Evolutionary conservation across 2,329 filamentous ascomycete species (phyloP).

Genomic region (Apiospora malaysiana): DNA sequence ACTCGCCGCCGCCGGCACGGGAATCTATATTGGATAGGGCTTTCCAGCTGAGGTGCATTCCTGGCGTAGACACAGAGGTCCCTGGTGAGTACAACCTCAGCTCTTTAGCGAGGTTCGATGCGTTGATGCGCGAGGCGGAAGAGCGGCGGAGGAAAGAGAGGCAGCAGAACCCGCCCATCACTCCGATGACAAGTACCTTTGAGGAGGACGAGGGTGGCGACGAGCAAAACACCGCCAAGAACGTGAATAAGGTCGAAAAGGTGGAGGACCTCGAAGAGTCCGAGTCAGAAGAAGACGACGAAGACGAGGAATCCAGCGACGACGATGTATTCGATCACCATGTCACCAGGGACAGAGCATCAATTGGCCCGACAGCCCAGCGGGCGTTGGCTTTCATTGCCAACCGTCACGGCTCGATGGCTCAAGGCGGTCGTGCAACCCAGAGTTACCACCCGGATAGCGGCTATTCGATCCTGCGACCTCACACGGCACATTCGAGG

Average conservation of each 20-base stretch:
- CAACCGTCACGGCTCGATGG: constrained; percentile 46
- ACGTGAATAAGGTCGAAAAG: background rate
- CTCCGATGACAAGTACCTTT: constrained; percentile 54
- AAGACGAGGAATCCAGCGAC: constrained; percentile 49
- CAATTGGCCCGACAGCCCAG: constrained; percentile 54
- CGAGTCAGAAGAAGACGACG: constrained; percentile 44
- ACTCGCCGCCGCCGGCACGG: constrained; percentile 59
- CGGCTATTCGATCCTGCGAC: constrained; percentile 47
- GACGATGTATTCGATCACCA: constrained; percentile 43
- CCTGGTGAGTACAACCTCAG: constrained; percentile 68
- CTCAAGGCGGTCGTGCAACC: constrained; percentile 42
- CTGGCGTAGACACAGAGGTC: constrained; percentile 59
- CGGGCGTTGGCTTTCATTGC: constrained; percentile 58
- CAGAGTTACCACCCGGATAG: constrained; percentile 36
- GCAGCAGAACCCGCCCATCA: constrained; percentile 39
- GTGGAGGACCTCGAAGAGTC: constrained; percentile 39
- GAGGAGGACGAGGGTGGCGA: constrained; percentile 56
- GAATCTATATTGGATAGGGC: constrained; percentile 73
- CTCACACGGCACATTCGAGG: constrained; percentile 61
- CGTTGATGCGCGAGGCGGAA: constrained; percentile 67
- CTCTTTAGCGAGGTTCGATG: constrained; percentile 69
- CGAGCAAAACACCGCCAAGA: constrained; percentile 44
- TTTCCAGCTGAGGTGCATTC: constrained; percentile 67
- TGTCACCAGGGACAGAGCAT: constrained; percentile 33
- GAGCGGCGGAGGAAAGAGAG: constrained; percentile 52